Conservation (phyloP, 2,329 filamentous ascomycete genomes). For the Cryoendolithus antarcticus region DNA sequence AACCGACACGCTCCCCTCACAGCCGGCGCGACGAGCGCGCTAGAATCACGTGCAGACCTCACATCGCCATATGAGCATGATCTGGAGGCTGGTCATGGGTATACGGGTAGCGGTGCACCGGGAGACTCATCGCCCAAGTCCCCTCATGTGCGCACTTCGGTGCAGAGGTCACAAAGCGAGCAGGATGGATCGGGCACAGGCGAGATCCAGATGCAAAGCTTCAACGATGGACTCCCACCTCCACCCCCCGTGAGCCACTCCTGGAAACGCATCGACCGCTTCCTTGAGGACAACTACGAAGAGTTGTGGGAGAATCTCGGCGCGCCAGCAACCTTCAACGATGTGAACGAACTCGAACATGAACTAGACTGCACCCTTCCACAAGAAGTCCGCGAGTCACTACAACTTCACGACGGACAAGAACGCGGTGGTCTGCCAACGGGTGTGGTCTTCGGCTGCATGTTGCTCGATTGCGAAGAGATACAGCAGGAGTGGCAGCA, state of each 20-base stretch:
- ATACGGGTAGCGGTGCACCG: conserved; percentile 45
- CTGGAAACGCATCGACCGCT: conserved; percentile 86
- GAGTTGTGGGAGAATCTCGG: conserved; percentile 89
- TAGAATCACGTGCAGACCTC: conserved; percentile 78
- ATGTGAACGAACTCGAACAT: conserved; percentile 93
- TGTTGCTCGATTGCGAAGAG: conserved; percentile 96
- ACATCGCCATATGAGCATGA: conserved; percentile 69
- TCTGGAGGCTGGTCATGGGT: conserved; percentile 46
- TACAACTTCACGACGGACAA: conserved; percentile 89
- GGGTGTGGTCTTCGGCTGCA: conserved; percentile 82
- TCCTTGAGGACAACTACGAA: conserved; percentile 89
- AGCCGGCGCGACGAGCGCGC: conserved; percentile 63
- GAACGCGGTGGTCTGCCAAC: conserved; percentile 85
- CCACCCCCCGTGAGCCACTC: conserved; percentile 79
- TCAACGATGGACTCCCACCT: conserved; percentile 81
- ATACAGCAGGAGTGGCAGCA: conserved; percentile 97
- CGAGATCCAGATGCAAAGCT: conserved; percentile 94
- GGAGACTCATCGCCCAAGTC: conserved; percentile 67
- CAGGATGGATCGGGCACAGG: conserved; percentile 61
- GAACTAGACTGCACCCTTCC: conserved; percentile 89
- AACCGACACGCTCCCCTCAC: conserved; percentile 72
- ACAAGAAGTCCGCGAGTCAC: conserved; percentile 82
- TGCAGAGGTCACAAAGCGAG: conserved; percentile 40
- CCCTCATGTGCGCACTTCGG: conserved; percentile 65
- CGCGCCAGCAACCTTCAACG: conserved; percentile 84